phyloP scores from a whole-genome alignment of 164 flowering plant genomes.

The Aristolochia fimbriata region DNA sequence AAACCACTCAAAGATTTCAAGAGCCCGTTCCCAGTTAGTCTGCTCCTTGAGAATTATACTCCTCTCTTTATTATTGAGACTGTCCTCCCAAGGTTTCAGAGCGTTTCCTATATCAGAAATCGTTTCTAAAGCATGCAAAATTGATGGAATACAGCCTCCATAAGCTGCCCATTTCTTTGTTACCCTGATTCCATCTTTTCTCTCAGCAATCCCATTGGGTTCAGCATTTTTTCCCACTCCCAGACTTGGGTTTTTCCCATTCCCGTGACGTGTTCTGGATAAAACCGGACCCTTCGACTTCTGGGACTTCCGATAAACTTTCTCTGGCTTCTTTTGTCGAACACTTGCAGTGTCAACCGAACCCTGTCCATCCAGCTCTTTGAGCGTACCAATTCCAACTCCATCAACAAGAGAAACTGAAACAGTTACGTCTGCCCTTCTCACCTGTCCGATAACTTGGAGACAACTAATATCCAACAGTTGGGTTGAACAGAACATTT shows the following conservation, averaged over 20 bases:
- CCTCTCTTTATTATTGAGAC: slow-evolving; percentile 60
- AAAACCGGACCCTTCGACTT: slow-evolving; percentile 2
- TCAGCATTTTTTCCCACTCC: slow-evolving; percentile 1
- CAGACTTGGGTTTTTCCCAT: slow-evolving; percentile 12
- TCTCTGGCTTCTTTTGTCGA: slow-evolving; percentile 3
- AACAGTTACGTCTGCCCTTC: slow-evolving; percentile 9
- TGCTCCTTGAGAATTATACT: slow-evolving; percentile 96
- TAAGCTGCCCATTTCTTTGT: slow-evolving; percentile 31
- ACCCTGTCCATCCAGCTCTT: slow-evolving; percentile 7
- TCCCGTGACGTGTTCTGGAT: slow-evolving; percentile 2
- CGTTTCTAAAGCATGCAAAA: slow-evolving; percentile 60
- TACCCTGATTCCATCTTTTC: background rate
- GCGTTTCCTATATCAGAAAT: slow-evolving; percentile 62
- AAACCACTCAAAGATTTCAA: slow-evolving; percentile 86
- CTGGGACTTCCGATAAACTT: slow-evolving; percentile 11
- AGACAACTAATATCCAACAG: slow-evolving; percentile 18
- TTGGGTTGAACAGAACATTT: slow-evolving; percentile 27
- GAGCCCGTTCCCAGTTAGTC: slow-evolving; percentile 60
- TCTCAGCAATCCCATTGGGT: slow-evolving; percentile 7
- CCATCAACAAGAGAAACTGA: slow-evolving; percentile 20
- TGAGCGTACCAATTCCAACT: slow-evolving; percentile 11
- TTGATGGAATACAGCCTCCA: slow-evolving; percentile 67
- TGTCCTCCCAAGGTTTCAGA: slow-evolving; percentile 64
- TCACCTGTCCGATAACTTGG: slow-evolving; percentile 17
- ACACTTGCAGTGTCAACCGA: slow-evolving; percentile 11